Conservation (phyloP, 441 rosid species). For the Breynia disticha region DNA sequence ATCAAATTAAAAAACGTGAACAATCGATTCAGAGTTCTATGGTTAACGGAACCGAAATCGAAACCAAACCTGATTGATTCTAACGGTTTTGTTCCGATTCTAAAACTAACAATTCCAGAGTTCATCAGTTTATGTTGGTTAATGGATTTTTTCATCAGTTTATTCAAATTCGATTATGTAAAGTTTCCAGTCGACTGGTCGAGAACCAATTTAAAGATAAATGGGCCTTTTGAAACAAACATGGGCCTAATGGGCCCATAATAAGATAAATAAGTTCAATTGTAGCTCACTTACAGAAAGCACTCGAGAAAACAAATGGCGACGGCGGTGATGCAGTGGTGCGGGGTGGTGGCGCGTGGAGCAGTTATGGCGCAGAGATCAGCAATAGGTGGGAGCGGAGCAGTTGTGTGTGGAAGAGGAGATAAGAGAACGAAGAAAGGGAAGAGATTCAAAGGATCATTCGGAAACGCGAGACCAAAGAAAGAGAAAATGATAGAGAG, state of each 20-base stretch:
- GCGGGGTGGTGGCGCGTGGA: constrained; percentile 55
- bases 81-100: no score
- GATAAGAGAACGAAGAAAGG: constrained; percentile 91
- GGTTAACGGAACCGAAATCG: no score
- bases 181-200: no score
- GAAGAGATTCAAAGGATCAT: constrained; percentile 84
- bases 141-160: no score
- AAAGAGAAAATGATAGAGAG: constrained; percentile 88
- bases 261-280: no score
- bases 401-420: constrained; percentile 76
- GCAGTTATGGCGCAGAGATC: constrained; percentile 25
- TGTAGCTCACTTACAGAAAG: neutral
- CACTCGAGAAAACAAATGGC: neutral
- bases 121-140: no score
- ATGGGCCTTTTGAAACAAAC: neutral
- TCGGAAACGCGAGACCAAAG: constrained; percentile 79
- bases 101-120: no score
- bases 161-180: no score
- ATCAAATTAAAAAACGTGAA: no score
- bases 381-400: constrained; percentile 14
- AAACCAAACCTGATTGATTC: no score
- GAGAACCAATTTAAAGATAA: no score
- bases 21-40: no score
- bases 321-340: constrained; percentile 65
- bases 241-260: constrained; percentile 7